Evolutionary conservation across 176 grass and related monocot species (phyloP).

Genomic region (Typha latifolia): DNA sequence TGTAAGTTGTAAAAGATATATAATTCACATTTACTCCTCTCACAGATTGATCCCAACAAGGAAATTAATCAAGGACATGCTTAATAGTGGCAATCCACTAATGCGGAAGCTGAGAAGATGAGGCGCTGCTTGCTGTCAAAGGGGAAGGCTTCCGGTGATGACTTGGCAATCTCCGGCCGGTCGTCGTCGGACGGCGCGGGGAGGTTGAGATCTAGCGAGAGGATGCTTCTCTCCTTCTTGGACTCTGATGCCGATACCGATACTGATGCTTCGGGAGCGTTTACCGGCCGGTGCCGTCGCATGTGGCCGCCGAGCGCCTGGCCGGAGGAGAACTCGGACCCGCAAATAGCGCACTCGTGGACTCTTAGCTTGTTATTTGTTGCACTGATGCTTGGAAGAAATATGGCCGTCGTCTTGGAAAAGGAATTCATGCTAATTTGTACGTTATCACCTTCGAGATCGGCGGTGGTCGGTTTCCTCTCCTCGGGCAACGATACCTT

Average conservation of each 20-base stretch:
- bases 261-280: not conserved
- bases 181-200: constrained; percentile 50
- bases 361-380: not conserved
- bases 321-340: constrained; percentile 19
- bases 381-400: not conserved
- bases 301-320: constrained; percentile 29
- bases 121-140: constrained; percentile 14
- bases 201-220: constrained; percentile 70
- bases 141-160: not conserved
- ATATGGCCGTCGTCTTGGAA: not conserved
- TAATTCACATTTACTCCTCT: no score
- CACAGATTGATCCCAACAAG: not conserved
- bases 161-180: not conserved
- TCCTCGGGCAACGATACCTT: not conserved
- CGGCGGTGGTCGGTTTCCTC: not conserved
- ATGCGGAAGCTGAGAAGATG: constrained; percentile 25
- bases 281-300: constrained; percentile 17
- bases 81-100: constrained; percentile 60
- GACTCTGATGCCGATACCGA: constrained; percentile 3
- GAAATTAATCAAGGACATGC: constrained; percentile 36
- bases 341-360: constrained; percentile 23
- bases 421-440: not conserved
- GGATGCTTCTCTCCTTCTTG: not conserved
- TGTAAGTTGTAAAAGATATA: no score
- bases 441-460: not conserved